Base-by-base conservation (phyloP, 345 rosid genomes). In the Abelmoschus esculentus region DNA sequence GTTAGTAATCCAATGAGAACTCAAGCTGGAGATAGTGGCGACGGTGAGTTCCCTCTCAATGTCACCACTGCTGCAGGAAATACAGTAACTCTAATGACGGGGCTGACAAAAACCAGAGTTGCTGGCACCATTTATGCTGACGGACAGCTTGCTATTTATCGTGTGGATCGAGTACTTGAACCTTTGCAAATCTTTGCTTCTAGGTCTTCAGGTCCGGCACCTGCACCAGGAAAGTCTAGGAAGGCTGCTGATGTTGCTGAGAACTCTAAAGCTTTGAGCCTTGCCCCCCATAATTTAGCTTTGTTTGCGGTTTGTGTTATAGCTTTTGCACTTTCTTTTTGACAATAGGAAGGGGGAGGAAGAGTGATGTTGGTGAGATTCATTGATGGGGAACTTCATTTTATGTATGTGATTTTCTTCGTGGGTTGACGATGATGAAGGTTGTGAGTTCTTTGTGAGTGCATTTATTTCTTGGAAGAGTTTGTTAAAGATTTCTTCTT, bases 81-180 rank as follows among this genome's bases (percentile, higher is more conserved):
- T 28, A 44, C 81, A 7, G 81, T 82, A 9, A 82, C 79, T 70
- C 72, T 82, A 14, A 77, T 79, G 1, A 52, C 79, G 34, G 85
- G 85, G 58, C 69, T 82, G 28, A 82, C 85, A 9, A 82, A 82
- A 75, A 79, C 85, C 11, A 77, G 79, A 42, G 76, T 82, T 18
- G 77, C 85, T 38, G 83, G 79, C 0, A 77, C 75, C n/a, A 69
- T 82, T 18, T 82, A 82, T 67, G 79, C 79, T n/a, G 85, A 79
- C 66, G 83, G 83, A 40, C 83, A 82, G 68, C 79, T 82, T 7
- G 85, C 85, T 18, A 57, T 82, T 52, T 82, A 82, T 66, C 83
- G 79, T 26, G 75, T 82, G 9, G 85, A 79, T 52, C 22, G 77
- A 40, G 85, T 82, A 26, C 79, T 82, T 73, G 77, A 66, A 58